Conservation (phyloP, 352 stramenopile genomes). For the Phytophthora pluvialis region DNA sequence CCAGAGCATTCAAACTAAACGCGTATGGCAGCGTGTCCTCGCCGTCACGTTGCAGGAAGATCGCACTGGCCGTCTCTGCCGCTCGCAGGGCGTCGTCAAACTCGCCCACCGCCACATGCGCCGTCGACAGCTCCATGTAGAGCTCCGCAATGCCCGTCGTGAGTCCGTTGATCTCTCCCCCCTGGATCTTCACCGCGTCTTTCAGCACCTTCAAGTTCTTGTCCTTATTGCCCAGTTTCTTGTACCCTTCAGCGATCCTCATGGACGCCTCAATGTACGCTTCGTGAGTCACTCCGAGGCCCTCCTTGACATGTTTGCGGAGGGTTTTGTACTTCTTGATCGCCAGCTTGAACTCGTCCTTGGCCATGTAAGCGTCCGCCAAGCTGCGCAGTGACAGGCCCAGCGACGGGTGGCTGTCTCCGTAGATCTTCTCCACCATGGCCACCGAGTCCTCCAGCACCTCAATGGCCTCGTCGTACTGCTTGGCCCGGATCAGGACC, state of each 20-base stretch:
- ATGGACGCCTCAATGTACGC: constrained; percentile 77
- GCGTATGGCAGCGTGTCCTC: constrained; percentile 70
- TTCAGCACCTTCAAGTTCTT: constrained; percentile 61
- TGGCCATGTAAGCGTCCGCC: constrained; percentile 80
- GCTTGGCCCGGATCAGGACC: constrained; percentile 71
- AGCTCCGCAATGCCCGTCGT: constrained; percentile 77
- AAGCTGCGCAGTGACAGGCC: constrained; percentile 78
- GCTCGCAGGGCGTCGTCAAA: constrained; percentile 46
- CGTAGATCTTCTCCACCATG: constrained; percentile 81
- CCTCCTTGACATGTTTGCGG: constrained; percentile 70
- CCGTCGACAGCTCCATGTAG: constrained; percentile 79
- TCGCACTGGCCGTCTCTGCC: constrained; percentile 49
- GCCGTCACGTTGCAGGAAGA: constrained; percentile 74
- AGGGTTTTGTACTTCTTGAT: constrained; percentile 76
- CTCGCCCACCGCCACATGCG: constrained; percentile 49
- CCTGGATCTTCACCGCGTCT: constrained; percentile 62
- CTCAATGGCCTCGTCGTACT: constrained; percentile 79
- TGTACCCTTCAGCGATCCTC: constrained; percentile 74
- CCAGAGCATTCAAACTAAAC: constrained; percentile 84
- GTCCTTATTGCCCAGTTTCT: constrained; percentile 65
- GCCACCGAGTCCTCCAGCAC: constrained; percentile 77
- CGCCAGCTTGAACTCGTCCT: constrained; percentile 74
- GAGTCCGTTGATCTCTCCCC: constrained; percentile 60
- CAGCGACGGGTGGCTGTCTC: constrained; percentile 80
- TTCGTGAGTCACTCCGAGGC: constrained; percentile 71